Conservation (phyloP, 495 filamentous ascomycete species). For the Penicillium pulvis region DNA sequence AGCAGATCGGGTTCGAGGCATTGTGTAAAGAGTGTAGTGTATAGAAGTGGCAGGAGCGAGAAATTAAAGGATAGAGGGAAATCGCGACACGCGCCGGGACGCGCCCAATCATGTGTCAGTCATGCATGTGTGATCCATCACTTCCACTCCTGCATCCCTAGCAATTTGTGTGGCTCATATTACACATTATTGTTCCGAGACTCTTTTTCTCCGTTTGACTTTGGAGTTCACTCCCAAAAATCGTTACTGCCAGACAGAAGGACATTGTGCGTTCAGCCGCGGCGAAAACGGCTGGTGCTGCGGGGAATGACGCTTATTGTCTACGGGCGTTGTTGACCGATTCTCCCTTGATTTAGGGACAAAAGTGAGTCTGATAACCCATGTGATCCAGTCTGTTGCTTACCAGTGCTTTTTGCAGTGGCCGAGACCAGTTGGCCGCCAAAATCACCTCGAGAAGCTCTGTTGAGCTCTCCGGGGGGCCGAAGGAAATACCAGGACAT, state of each 20-base stretch:
- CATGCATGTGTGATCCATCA: conserved; percentile 28
- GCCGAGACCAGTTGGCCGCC: conserved; percentile 77
- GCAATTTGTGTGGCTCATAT: conserved; percentile 1
- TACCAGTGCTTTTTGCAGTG: conserved; percentile 26
- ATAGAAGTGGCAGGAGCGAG: background rate
- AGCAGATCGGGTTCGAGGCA: conserved; percentile 37
- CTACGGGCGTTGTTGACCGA: conserved; percentile 10
- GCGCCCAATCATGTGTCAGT: conserved; percentile 36
- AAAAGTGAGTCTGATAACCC: conserved; percentile 7
- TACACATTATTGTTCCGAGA: background rate
- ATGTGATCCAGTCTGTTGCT: background rate
- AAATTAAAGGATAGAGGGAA: conserved; percentile 15
- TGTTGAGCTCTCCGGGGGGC: conserved; percentile 79
- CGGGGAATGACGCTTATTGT: conserved; percentile 25
- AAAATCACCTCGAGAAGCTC: conserved; percentile 79
- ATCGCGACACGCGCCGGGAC: conserved; percentile 34
- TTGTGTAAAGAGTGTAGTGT: conserved; percentile 10
- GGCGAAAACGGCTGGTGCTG: conserved; percentile 20
- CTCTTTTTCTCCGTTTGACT: background rate
- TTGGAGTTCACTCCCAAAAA: background rate
- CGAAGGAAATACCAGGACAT: conserved; percentile 69
- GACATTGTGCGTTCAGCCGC: conserved; percentile 13
- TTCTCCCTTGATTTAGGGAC: background rate
- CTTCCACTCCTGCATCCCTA: conserved; percentile 14
- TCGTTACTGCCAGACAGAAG: background rate